A percentile compares a stretch with the other conserved stretches of the same genome.
Evolutionary conservation across 163 green algal species (phyloP).

Genomic region (Scenedesmus sp.): DNA sequence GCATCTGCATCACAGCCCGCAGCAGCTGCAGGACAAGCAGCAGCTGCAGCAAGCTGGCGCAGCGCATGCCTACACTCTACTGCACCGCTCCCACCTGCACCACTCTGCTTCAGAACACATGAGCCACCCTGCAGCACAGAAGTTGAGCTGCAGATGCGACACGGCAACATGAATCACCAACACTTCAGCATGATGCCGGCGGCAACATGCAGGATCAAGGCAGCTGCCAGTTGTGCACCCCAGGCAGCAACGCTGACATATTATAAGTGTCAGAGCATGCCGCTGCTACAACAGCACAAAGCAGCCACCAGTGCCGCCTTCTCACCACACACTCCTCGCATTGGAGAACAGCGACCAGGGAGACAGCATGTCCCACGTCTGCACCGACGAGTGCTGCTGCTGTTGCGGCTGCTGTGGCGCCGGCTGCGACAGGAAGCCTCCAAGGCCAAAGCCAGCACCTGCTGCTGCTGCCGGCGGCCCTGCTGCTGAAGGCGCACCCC

Average conservation of each 20-base stretch:
- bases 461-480: constrained; percentile 8
- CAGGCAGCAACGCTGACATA: too few species aligned
- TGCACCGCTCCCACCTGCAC: background rate
- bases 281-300: background rate
- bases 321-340: background rate
- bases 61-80: background rate
- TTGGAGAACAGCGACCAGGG: constrained; percentile 36
- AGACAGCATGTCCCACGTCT: constrained; percentile 50
- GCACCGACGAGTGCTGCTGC: constrained; percentile 4
- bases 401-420: background rate
- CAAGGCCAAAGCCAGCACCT: constrained; percentile 12
- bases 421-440: background rate
- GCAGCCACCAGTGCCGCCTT: background rate
- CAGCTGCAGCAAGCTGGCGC: background rate
- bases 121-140: too few species aligned
- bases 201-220: too few species aligned
- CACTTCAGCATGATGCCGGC: too few species aligned
- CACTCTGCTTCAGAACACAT: too few species aligned
- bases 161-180: too few species aligned
- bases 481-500: constrained; percentile 1
- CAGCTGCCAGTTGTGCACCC: too few species aligned
- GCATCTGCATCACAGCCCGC: background rate
- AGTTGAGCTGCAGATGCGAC: too few species aligned
- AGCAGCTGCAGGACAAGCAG: background rate
- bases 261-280: too few species aligned